Evolutionary conservation across 331 rosid species (phyloP).

Genomic region (Ulmus americana): DNA sequence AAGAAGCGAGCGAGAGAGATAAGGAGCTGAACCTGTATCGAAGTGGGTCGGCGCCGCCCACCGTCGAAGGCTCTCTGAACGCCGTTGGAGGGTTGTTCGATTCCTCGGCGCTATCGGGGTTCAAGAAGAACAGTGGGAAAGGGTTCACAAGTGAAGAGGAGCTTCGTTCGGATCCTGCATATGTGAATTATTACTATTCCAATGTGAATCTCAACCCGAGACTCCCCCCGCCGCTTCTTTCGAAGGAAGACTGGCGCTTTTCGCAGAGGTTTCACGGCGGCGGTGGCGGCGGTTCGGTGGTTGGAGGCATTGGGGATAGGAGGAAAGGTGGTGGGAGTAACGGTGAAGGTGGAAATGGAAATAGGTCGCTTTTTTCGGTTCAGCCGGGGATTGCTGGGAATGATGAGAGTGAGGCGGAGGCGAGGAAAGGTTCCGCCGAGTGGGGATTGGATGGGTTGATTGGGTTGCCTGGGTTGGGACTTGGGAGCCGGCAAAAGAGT

Average conservation of each 20-base stretch:
- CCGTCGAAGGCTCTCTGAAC: conserved; percentile 41
- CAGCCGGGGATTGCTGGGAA: conserved; percentile 34
- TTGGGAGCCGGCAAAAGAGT: conserved; percentile 46
- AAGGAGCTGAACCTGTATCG: conserved; percentile 40
- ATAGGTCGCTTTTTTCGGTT: conserved; percentile 38
- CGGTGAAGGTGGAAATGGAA: conserved; percentile 27
- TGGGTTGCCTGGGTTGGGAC: conserved; percentile 43
- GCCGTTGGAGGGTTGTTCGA: conserved; percentile 41
- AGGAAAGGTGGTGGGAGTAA: conserved; percentile 28
- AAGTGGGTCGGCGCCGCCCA: conserved; percentile 55
- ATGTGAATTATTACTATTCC: conserved; percentile 39
- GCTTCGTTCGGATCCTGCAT: conserved; percentile 42
- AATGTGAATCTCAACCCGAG: conserved; percentile 48
- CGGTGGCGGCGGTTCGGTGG: conserved; percentile 21
- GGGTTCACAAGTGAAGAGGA: conserved; percentile 38
- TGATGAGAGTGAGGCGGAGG: conserved; percentile 31
- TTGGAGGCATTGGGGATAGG: conserved; percentile 41
- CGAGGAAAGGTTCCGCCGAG: conserved; percentile 32
- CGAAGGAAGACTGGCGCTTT: conserved; percentile 54
- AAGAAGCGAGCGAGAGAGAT: conserved; percentile 32
- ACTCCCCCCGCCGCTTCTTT: conserved; percentile 45
- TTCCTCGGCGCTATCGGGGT: conserved; percentile 23
- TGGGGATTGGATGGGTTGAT: conserved; percentile 47
- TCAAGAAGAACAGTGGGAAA: conserved; percentile 22
- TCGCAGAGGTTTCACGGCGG: conserved; percentile 45